Evolutionary conservation across 177 flowering plant species (phyloP).

Genomic region (Telopea speciosissima): DNA sequence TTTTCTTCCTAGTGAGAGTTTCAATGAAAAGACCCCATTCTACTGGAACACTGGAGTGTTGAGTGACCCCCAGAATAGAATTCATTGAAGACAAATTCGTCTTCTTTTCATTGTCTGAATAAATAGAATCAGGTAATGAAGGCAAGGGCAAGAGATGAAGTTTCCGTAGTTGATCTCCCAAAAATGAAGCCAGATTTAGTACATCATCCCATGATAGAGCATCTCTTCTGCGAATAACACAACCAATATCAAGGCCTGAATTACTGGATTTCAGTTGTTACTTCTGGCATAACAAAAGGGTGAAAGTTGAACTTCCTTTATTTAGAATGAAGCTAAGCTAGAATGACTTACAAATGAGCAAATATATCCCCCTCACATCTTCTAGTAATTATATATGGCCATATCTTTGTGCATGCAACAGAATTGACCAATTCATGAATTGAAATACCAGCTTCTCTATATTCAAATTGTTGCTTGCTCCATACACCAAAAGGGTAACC

Average conservation of each 20-base stretch:
- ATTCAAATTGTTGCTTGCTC: constrained; percentile 61
- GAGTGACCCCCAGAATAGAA: constrained; percentile 17
- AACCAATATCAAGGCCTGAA: background rate
- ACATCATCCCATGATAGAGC: constrained; percentile 46
- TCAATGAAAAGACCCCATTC: constrained; percentile 54
- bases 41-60: constrained; percentile 28
- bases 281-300: background rate
- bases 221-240: constrained; percentile 60
- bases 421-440: constrained; percentile 20
- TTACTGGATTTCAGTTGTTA: background rate
- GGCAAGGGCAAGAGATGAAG: constrained; percentile 78
- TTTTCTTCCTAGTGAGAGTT: constrained; percentile 42
- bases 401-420: constrained; percentile 31
- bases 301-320: constrained; percentile 2
- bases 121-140: constrained; percentile 19
- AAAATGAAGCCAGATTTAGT: constrained; percentile 62
- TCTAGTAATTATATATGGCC: constrained; percentile 80
- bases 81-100: constrained; percentile 13
- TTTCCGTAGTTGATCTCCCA: constrained; percentile 74
- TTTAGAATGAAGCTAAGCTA: background rate
- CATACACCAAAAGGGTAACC: constrained; percentile 69
- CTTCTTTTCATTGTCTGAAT: constrained; percentile 14
- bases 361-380: constrained; percentile 80
- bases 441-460: constrained; percentile 36
- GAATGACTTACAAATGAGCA: constrained; percentile 68